phyloP scores from a whole-genome alignment of 176 grass and related monocot genomes.

The Luzula sylvatica region DNA sequence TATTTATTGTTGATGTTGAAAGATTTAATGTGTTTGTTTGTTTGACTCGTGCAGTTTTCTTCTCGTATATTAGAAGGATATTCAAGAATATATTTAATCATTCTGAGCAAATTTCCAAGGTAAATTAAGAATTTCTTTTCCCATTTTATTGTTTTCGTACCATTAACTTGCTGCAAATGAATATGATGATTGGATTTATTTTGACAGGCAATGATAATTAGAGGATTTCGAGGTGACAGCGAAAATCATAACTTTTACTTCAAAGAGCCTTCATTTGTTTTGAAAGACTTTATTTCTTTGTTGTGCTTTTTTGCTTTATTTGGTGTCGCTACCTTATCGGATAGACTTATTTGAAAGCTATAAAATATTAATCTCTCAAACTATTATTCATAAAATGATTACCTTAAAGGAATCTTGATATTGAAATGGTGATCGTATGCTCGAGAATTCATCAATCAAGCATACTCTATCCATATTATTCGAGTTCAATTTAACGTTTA shows the following conservation, averaged over 20 bases:
- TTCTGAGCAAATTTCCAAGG: slow-evolving; percentile 91
- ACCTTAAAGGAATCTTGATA: too few relatives aligned
- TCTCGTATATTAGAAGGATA: slow-evolving; percentile 74
- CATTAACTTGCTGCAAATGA: neutral
- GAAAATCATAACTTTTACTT: slow-evolving; percentile 77
- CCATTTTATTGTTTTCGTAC: slow-evolving; percentile 4
- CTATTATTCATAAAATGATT: too few relatives aligned
- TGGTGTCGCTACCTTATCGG: slow-evolving; percentile 48
- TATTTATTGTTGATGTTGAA: slow-evolving; percentile 2
- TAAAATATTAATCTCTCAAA: neutral
- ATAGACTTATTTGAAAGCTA: slow-evolving; percentile 40
- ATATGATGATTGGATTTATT: neutral
- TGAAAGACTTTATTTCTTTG: slow-evolving; percentile 63
- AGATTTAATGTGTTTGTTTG: slow-evolving; percentile 13
- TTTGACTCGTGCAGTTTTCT: slow-evolving; percentile 70
- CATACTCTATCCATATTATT: too few relatives aligned
- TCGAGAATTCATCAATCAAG: too few relatives aligned
- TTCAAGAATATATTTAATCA: slow-evolving; percentile 98
- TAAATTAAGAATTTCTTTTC: slow-evolving; percentile 23
- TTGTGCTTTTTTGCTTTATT: slow-evolving; percentile 59
- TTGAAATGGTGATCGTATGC: too few relatives aligned
- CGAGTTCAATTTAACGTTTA: too few relatives aligned
- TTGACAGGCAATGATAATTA: slow-evolving; percentile 82
- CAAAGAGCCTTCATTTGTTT: slow-evolving; percentile 61
- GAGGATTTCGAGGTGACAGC: slow-evolving; percentile 77